A percentile compares a stretch with the other conserved stretches of the same genome.
Conservation (phyloP, 495 filamentous ascomycete genomes). For the Neurospora tetrasperma region DNA sequence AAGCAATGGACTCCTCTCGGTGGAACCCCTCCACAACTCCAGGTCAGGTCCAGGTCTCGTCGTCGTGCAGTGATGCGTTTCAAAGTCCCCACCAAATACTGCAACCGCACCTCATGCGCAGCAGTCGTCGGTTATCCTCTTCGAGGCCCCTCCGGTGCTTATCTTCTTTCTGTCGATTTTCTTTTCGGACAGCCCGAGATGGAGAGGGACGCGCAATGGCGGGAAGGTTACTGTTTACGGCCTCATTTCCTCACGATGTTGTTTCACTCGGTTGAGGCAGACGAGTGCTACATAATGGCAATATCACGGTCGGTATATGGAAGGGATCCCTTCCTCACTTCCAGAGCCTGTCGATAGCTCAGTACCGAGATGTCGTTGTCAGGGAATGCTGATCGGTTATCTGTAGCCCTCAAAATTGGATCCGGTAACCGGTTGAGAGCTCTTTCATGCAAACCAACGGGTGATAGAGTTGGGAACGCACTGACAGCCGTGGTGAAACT, state of each 20-base stretch:
- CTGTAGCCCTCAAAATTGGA: neutral
- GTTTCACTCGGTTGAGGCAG: neutral
- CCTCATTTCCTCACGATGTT: neutral
- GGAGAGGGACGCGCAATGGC: too few species aligned
- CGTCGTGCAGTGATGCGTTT: neutral
- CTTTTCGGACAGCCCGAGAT: neutral
- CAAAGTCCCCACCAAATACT: neutral
- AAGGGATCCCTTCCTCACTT: neutral
- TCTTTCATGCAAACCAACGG: neutral
- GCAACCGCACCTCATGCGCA: neutral
- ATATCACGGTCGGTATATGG: neutral
- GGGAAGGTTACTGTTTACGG: neutral
- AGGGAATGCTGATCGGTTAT: neutral
- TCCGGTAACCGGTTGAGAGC: neutral
- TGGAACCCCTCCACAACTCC: neutral
- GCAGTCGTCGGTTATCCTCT: neutral
- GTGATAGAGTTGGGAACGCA: neutral
- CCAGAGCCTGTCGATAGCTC: neutral
- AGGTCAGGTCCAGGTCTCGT: neutral
- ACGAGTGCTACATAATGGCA: neutral
- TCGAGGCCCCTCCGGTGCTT: neutral
- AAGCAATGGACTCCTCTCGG: neutral
- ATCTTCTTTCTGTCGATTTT: neutral
- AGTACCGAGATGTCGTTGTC: neutral
- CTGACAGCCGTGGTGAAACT: neutral